Base-by-base conservation (phyloP, 495 filamentous ascomycete species). In the Jackrogersella minutella region DNA sequence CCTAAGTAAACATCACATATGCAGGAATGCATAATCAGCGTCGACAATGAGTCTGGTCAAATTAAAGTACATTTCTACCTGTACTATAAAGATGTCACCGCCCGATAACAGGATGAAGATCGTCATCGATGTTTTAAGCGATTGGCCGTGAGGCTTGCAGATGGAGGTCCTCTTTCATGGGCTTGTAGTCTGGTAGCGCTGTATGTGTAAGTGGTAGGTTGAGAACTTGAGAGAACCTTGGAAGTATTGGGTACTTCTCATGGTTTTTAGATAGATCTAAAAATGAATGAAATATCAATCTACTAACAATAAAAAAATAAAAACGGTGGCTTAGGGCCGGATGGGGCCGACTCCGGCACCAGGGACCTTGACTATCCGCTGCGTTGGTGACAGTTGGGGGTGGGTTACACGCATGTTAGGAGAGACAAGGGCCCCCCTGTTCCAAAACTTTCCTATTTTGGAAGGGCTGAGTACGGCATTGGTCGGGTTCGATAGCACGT, bases 381-480 rank as follows among this genome's bases (percentile, higher is more conserved):
- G 40, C 13, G 26, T 26, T 9, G 9, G 33, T 3, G 33, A n/a
- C 26, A 30, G 26, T 30, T 30, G 33, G 24, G 53, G 65, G 59
- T 56, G 46, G 16, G 50, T 44, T 43, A 56, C 63, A 47, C 31
- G 17, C 10, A 9, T 11, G 22, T 24, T 5, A 9, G 14, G 24
- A 37, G 57, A 37, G 55, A 41, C 54, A 58, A 21, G 66, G 24
- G 10, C 30, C 33, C 14, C 60, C 66, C 36, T 69, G 60, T 33
- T 1, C 0, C 11, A 13, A 31, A 50, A 64, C n/a, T 60, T 69
- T 47, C 66, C 66, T 60, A 60, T 69, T 69, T 49, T 8, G 66
- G 66, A 64, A 33, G 60, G 50, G 55, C 59, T 69, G 66, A 60
- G 30, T 16, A 41, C 39, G 50, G 37, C 47, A 68, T 59, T 62